Conservation (phyloP, 2,329 filamentous ascomycete species). For the Aspergillus ibericus region DNA sequence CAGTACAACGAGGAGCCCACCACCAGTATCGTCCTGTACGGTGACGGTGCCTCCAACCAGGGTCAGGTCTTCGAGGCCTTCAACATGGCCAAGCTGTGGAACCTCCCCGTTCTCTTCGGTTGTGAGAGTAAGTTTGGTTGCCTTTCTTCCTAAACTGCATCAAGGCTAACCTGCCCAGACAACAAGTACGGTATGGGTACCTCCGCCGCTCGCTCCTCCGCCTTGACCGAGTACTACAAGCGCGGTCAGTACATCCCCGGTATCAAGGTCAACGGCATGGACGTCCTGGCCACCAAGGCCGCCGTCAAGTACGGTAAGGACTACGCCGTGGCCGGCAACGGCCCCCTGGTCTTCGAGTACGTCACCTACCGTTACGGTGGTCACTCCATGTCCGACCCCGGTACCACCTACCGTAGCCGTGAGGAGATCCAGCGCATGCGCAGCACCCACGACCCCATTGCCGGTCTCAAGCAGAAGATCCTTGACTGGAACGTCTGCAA, state of each 20-base stretch:
- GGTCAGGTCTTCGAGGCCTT: slow-evolving; percentile 99
- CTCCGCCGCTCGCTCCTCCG: slow-evolving; percentile 87
- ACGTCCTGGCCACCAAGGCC: slow-evolving; percentile 95
- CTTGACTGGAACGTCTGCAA: slow-evolving; percentile 88
- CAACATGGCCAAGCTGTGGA: slow-evolving; percentile 99
- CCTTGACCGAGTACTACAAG: slow-evolving; percentile 99
- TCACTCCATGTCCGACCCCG: slow-evolving; percentile 99
- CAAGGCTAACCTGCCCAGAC: slow-evolving; percentile 56
- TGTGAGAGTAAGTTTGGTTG: slow-evolving; percentile 79
- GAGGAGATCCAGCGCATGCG: slow-evolving; percentile 99
- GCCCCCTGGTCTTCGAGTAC: slow-evolving; percentile 95
- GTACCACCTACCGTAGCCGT: slow-evolving; percentile 97
- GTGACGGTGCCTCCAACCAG: slow-evolving; percentile 98
- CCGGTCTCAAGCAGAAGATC: slow-evolving; percentile 96
- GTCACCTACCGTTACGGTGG: slow-evolving; percentile 99
- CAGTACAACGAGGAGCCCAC: slow-evolving; percentile 88
- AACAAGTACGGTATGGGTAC: slow-evolving; percentile 99
- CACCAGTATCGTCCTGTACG: slow-evolving; percentile 86
- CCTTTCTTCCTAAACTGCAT: not conserved
- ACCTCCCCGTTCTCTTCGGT: slow-evolving; percentile 89
- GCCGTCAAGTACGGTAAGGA: slow-evolving; percentile 93
- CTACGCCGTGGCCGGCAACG: slow-evolving; percentile 78
- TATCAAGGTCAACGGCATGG: slow-evolving; percentile 99
- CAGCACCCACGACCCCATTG: slow-evolving; percentile 96
- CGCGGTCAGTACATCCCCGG: slow-evolving; percentile 99